Evolutionary conservation across 116 monocot genomes (phyloP), one percentile per base, ranked within the genome.

Genomic region (Posidonia oceanica): DNA sequence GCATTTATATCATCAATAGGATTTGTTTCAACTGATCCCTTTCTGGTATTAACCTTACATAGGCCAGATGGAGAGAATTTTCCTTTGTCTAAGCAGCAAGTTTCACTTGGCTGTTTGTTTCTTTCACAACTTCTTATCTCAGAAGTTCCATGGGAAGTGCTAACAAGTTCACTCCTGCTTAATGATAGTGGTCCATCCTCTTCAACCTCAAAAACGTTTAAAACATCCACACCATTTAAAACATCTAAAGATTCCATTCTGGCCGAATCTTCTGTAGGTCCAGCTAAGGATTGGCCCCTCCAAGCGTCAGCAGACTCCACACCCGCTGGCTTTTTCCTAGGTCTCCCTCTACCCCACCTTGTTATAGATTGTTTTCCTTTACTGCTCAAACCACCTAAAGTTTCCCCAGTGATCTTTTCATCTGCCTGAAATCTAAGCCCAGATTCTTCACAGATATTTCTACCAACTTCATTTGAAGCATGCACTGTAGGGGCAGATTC

Each of bases 311-410:
- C 4, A 37, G 42, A 44, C 15, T 60, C 75, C 41, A 0, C 54
- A 41, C 59, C 14, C 4, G 16, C 20, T 15, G 36, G 59, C 7
- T 22, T 69, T 60, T 73, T 74, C 71, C 66, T 79, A 20, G 67
- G 71, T 54, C 80, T 68, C 37, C 75, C 75, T 58, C 79, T 64
- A 54, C 22, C 8, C 15, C 39, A 7, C 36, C 39, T 36, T 54
- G 18, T 22, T 29, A 52, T 14, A 20, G 18, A 52, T 23, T 52
- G 29, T n/a, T 52, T 52, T 14, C 52, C 15, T 68, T 52, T 20
- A n/a, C 18, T 20, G 58, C 17, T 20, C 17, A 17, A 58, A 58
- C n/a, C 18, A 58, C 5, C 48, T 48, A 48, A 7, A 48, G 48
- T 48, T 48, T 48, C 7, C 2, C 10, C 65, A 65, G 13, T 7